These are phyloP conservation scores for Diaporthe aspalathi DNA, from an alignment of 2,329 filamentous ascomycete species.

Conservation along the genomic window DNA sequence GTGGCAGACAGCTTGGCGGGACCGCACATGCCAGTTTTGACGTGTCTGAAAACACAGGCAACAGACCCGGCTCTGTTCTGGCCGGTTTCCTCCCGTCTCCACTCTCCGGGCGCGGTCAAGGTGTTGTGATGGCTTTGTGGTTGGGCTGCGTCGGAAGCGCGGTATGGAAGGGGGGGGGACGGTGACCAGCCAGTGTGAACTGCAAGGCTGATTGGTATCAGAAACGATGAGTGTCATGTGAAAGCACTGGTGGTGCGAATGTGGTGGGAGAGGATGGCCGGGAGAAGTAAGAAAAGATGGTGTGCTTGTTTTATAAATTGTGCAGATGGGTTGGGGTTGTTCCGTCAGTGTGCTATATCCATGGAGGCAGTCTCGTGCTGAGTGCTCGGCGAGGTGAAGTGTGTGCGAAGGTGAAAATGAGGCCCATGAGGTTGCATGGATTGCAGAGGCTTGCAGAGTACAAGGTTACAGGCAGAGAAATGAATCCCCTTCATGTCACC, in stretches of 20 bases:
- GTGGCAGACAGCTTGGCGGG: slow-evolving; percentile 19
- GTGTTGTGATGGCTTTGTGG: not conserved
- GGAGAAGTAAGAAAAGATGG: slow-evolving; percentile 18
- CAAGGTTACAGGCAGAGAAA: slow-evolving; percentile 24
- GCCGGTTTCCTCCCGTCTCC: not conserved
- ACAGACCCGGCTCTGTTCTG: not conserved
- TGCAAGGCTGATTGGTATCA: slow-evolving; percentile 29
- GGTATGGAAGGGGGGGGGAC: not conserved
- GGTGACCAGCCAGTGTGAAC: not conserved
- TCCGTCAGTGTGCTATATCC: slow-evolving; percentile 20
- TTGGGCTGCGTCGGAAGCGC: not conserved
- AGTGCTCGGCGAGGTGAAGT: slow-evolving; percentile 20
- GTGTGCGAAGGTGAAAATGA: slow-evolving; percentile 34
- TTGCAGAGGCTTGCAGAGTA: slow-evolving; percentile 18
- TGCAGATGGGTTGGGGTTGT: slow-evolving; percentile 38
- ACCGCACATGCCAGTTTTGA: slow-evolving; percentile 2
- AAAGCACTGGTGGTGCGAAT: slow-evolving; percentile 11
- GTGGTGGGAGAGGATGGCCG: slow-evolving; percentile 9
- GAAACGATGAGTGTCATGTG: slow-evolving; percentile 7
- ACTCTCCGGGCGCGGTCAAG: not conserved
- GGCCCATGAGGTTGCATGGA: slow-evolving; percentile 37
- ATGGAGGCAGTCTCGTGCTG: slow-evolving; percentile 12
- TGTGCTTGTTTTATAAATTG: slow-evolving; percentile 36
- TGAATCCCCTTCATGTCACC: slow-evolving; percentile 10
- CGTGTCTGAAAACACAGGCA: slow-evolving; percentile 36